Evolutionary conservation across 108 stramenopile species (phyloP), one percentile per base, ranked within the genome.

Genomic region (Discostella pseudostelligera): DNA sequence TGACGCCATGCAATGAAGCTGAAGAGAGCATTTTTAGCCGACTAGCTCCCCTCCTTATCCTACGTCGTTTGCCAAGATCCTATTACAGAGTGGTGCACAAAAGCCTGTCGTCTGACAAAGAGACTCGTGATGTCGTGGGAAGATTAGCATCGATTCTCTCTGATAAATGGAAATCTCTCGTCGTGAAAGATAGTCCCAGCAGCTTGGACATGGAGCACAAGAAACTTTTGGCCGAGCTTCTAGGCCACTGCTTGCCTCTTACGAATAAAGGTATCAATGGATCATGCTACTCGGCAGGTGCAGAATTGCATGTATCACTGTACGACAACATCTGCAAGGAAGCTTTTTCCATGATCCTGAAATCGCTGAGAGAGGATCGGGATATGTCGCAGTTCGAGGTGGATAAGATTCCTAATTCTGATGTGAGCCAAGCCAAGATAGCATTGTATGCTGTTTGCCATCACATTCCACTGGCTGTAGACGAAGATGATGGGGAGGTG

Each of bases 361-460:
- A 45, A 17, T 20, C 28, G 8, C 32, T 71, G 61, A 24, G 71
- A 35, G 43, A 20, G 10, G 46, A 25, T 8, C 39, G 20, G 40
- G 8, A 25, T 56, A 24, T 40, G 29, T 28, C 29, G 4, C 45
- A 51, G 32, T 56, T 35, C 32, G 32, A 56, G 14, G 14, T 26
- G 17, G 55, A 36, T 19, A 20, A 17, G 35, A 56, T 19, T 37
- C 37, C 16, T 16, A 32, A 19, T 16, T 10, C 14, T 51, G 13
- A 13, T 11, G 26, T 51, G 24, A 26, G 32, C 28, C 55, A 65
- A 44, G 55, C 71, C 22, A 72, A 72, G 40, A 16, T 55, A 35
- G 71, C 63, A 50, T 58, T 72, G 40, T 72, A 65, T 22, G 62
- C 71, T 37, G 57, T 72, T 4, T 59, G 71, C 29, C 71, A 72